Conservation (phyloP, 2,329 filamentous ascomycete species). For the Dissoconium aciculare region DNA sequence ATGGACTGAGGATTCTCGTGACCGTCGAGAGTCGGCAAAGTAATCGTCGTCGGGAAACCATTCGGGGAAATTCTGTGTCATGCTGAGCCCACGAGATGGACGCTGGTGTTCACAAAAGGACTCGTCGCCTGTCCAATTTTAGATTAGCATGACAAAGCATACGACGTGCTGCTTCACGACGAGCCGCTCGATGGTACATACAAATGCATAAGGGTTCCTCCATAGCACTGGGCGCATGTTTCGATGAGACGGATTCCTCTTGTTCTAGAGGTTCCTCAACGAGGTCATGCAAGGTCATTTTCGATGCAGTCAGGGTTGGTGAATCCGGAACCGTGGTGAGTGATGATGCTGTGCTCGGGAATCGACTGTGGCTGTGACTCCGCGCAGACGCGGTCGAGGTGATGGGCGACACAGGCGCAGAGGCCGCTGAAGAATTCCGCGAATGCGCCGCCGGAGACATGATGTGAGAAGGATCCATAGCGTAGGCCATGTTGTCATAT, state of each 20-base stretch:
- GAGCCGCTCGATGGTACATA: slow-evolving; percentile 35
- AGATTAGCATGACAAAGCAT: slow-evolving; percentile 1
- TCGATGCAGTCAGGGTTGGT: slow-evolving; percentile 37
- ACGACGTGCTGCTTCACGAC: not conserved
- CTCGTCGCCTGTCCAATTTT: slow-evolving; percentile 41
- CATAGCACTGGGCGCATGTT: slow-evolving; percentile 22
- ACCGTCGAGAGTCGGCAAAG: slow-evolving; percentile 40
- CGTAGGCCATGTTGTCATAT: not conserved
- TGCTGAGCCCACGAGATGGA: slow-evolving; percentile 5
- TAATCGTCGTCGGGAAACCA: slow-evolving; percentile 37
- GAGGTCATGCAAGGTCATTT: slow-evolving; percentile 62
- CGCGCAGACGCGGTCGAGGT: slow-evolving; percentile 54
- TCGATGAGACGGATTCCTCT: slow-evolving; percentile 41
- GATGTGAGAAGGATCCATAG: slow-evolving; percentile 1
- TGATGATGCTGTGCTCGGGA: slow-evolving; percentile 65
- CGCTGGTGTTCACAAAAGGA: slow-evolving; percentile 41
- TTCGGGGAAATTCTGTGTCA: slow-evolving; percentile 10
- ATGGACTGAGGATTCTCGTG: slow-evolving; percentile 35
- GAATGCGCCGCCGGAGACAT: slow-evolving; percentile 18
- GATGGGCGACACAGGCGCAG: slow-evolving; percentile 53
- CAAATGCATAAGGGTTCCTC: slow-evolving; percentile 51
- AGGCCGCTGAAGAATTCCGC: slow-evolving; percentile 28
- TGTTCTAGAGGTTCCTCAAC: slow-evolving; percentile 67
- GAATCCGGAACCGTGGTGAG: slow-evolving; percentile 49
- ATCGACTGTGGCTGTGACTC: slow-evolving; percentile 41